Conservation (phyloP, 1,284 basidiomycete species). For the Irpex sp. region DNA sequence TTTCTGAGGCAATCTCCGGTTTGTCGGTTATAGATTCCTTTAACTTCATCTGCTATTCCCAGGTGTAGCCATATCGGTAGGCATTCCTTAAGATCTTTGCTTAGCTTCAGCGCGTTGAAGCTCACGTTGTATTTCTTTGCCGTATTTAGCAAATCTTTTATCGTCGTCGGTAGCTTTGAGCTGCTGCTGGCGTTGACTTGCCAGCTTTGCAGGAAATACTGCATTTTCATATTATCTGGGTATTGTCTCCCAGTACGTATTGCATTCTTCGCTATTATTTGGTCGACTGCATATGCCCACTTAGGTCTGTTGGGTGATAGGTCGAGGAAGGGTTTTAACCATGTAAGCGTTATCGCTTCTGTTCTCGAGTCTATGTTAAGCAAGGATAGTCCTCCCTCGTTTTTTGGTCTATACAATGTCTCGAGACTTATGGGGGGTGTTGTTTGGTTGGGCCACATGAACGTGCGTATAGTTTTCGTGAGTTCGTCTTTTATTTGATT, state of each 20-base stretch:
- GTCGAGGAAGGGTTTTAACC: slow-evolving; percentile 18
- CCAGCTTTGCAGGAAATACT: slow-evolving; percentile 17
- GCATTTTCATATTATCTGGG: neutral
- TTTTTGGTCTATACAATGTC: slow-evolving; percentile 2
- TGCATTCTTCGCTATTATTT: slow-evolving; percentile 2
- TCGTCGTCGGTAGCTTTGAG: neutral
- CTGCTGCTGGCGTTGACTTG: neutral
- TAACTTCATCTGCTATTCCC: neutral
- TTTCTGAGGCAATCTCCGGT: slow-evolving; percentile 4
- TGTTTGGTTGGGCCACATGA: slow-evolving; percentile 18
- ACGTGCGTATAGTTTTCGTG: slow-evolving; percentile 7
- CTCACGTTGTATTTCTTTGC: slow-evolving; percentile 8
- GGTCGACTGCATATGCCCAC: slow-evolving; percentile 22
- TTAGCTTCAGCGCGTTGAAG: slow-evolving; percentile 9
- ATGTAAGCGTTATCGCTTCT: slow-evolving; percentile 22
- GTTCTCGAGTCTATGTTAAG: slow-evolving; percentile 20
- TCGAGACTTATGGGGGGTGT: slow-evolving; percentile 4
- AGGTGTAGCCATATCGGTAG: neutral
- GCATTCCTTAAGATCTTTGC: neutral
- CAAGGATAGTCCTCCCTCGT: slow-evolving; percentile 18
- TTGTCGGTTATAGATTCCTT: neutral
- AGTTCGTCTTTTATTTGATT: slow-evolving; percentile 4
- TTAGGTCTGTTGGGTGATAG: slow-evolving; percentile 7
- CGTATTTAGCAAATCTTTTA: slow-evolving; percentile 4
- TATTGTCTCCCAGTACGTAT: neutral